Evolutionary conservation across 495 filamentous ascomycete genomes (phyloP).

Genomic region (Venustampulla echinocandica): DNA sequence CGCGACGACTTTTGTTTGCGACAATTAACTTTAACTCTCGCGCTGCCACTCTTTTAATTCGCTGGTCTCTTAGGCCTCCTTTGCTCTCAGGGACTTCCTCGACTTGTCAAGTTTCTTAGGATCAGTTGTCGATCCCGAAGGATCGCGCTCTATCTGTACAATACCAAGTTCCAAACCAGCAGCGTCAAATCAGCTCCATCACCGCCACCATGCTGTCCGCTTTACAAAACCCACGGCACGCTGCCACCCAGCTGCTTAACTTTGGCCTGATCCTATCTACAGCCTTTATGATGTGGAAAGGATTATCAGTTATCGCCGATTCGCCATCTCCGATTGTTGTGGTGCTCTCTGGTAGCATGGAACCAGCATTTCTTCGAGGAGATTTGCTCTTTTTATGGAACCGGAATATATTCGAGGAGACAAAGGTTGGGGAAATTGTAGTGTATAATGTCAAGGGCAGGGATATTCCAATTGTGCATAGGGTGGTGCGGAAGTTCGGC

Average conservation of each 20-base stretch:
- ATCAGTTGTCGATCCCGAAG: too few species aligned
- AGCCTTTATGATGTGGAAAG: conserved; percentile 98
- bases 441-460: conserved; percentile 91
- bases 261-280: conserved; percentile 92
- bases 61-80: too few species aligned
- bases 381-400: conserved; percentile 95
- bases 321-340: conserved; percentile 93
- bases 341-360: conserved; percentile 91
- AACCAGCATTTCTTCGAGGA: conserved; percentile 92
- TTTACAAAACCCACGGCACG: conserved; percentile 69
- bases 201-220: conserved; percentile 57
- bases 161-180: too few species aligned
- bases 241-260: conserved; percentile 83
- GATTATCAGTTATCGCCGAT: conserved; percentile 74
- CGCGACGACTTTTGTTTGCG: too few species aligned
- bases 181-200: not conserved
- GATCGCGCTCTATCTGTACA: too few species aligned
- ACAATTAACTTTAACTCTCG: too few species aligned
- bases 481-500: conserved; percentile 68
- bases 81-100: too few species aligned
- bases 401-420: conserved; percentile 57
- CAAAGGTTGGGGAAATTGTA: conserved; percentile 77
- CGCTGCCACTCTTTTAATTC: too few species aligned
- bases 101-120: too few species aligned
- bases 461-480: conserved; percentile 91